Evolutionary conservation across 306 rosid species (phyloP).

Genomic region (Medicago truncatula): DNA sequence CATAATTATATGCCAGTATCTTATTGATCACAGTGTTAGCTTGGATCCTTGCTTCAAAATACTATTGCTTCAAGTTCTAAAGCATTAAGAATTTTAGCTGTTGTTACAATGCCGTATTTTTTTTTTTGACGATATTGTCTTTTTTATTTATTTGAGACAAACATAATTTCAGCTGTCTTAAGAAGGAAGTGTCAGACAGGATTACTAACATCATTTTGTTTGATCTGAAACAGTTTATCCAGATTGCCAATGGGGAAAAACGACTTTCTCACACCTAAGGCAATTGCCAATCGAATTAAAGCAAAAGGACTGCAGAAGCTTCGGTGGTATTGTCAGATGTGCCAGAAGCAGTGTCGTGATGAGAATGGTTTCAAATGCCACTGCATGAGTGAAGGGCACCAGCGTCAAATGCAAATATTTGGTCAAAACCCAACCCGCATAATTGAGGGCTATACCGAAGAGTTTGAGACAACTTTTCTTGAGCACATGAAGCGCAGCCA

Average conservation of each 20-base stretch:
- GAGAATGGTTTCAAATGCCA: slow-evolving; percentile 96
- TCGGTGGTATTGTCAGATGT: slow-evolving; percentile 98
- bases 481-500: slow-evolving; percentile 94
- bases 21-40: slow-evolving; percentile 3
- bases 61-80: neutral
- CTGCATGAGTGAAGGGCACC: slow-evolving; percentile 93
- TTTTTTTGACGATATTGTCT: neutral
- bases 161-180: neutral
- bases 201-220: slow-evolving; percentile 4
- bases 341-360: slow-evolving; percentile 95
- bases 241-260: slow-evolving; percentile 79
- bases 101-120: neutral
- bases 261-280: slow-evolving; percentile 85
- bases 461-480: slow-evolving; percentile 72
- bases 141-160: neutral
- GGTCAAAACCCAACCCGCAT: slow-evolving; percentile 80
- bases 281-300: slow-evolving; percentile 88
- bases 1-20: neutral
- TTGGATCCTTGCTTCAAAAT: neutral
- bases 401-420: slow-evolving; percentile 90
- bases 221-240: slow-evolving; percentile 23
- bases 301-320: slow-evolving; percentile 97
- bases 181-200: slow-evolving; percentile 2
- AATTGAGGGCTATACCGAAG: slow-evolving; percentile 81
- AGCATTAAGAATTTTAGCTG: neutral